Conservation (phyloP, 2,329 filamentous ascomycete genomes). For the Lecanoromycetidae sp. region DNA sequence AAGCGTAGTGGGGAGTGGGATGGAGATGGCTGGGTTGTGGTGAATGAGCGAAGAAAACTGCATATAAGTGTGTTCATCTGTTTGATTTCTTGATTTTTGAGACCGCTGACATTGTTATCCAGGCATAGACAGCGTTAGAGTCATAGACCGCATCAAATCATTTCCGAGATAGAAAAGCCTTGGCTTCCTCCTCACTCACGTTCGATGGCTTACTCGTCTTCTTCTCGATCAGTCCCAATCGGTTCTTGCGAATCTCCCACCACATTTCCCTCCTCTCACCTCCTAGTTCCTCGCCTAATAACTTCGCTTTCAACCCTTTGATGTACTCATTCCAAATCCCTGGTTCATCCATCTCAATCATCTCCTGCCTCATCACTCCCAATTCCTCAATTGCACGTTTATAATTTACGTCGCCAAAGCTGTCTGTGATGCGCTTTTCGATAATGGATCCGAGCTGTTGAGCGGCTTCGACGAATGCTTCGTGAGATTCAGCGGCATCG, state of each 20-base stretch:
- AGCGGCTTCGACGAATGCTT: constrained; percentile 53
- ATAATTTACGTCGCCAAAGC: constrained; percentile 65
- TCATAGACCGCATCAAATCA: not conserved
- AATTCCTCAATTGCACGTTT: constrained; percentile 63
- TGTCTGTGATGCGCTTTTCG: constrained; percentile 54
- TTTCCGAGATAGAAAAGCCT: constrained; percentile 28
- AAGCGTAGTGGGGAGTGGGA: not conserved
- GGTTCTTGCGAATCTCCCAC: constrained; percentile 56
- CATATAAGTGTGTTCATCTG: not conserved
- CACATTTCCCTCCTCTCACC: constrained; percentile 75
- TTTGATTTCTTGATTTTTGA: rapidly evolving
- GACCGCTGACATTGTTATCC: too few relatives aligned
- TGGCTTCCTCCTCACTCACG: constrained; percentile 60
- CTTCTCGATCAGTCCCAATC: constrained; percentile 61
- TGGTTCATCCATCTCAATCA: constrained; percentile 64
- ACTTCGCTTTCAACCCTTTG: constrained; percentile 55
- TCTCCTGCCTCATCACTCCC: constrained; percentile 63
- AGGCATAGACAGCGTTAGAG: too few relatives aligned
- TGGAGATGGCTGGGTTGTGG: constrained; percentile 2
- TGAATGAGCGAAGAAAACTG: not conserved
- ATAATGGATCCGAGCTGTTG: constrained; percentile 66
- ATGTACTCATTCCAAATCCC: constrained; percentile 65
- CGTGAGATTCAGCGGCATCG: constrained; percentile 45
- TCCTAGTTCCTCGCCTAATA: constrained; percentile 57
- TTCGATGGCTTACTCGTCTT: constrained; percentile 50